Percentiles rank a stretch among this genome's conserved stretches.
These are phyloP conservation scores for Eucalyptus pumila DNA, from an alignment of 345 rosid genomes.

Conservation along the genomic window DNA sequence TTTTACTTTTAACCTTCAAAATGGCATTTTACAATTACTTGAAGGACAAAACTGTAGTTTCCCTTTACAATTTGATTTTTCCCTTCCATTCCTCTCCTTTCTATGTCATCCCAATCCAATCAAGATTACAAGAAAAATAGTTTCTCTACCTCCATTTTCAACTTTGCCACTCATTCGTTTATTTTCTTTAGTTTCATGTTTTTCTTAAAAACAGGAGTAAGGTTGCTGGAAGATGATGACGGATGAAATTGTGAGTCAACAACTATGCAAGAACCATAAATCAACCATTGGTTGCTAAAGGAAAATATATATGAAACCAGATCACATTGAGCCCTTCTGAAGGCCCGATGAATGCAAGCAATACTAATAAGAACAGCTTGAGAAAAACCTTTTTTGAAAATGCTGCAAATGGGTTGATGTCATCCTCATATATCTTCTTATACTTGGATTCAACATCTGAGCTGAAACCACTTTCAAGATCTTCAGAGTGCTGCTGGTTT, in stretches of 20 bases:
- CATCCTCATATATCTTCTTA: conserved; percentile 98
- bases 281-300: neutral
- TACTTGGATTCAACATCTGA: conserved; percentile 96
- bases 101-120: neutral
- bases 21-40: neutral
- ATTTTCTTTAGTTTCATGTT: neutral
- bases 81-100: neutral
- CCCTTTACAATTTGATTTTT: neutral
- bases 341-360: neutral
- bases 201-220: neutral
- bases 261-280: neutral
- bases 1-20: neutral
- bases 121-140: neutral
- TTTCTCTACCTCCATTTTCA: neutral
- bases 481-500: conserved; percentile 54
- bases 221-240: neutral
- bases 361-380: neutral
- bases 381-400: conserved; percentile 74
- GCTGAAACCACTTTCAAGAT: conserved; percentile 85
- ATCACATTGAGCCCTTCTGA: neutral
- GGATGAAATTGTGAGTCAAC: neutral
- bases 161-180: neutral
- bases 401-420: conserved; percentile 96
- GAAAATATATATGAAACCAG: neutral
- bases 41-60: neutral